A percentile compares a stretch with the other conserved stretches of the same genome.
These are phyloP conservation scores for Rauvolfia tetraphylla DNA, from an alignment of 257 asterid species.

Conservation along the genomic window DNA sequence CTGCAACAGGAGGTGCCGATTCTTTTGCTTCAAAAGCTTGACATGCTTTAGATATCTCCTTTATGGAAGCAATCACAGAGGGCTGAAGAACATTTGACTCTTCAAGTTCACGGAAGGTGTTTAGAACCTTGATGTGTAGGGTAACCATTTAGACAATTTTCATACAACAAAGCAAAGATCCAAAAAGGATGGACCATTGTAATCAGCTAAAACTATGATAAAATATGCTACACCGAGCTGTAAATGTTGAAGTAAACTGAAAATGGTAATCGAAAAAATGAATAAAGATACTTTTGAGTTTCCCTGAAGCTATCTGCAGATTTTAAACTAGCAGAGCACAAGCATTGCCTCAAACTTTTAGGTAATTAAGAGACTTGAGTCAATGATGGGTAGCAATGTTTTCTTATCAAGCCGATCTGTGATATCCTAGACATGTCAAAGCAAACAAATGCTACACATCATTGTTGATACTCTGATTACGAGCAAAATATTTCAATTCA, in stretches of 20 bases:
- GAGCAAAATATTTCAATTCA: background rate
- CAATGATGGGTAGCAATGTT: background rate
- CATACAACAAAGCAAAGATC: background rate
- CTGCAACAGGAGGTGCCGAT: slow-evolving; percentile 86
- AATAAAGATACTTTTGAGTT: background rate
- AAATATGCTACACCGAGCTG: background rate
- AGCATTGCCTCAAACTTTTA: background rate
- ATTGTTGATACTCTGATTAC: background rate
- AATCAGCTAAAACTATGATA: background rate
- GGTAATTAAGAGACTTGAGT: background rate
- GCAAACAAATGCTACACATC: background rate
- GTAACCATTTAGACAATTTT: slow-evolving; percentile 1
- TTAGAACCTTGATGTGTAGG: slow-evolving; percentile 56
- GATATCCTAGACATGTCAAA: background rate
- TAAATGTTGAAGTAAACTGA: background rate
- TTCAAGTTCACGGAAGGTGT: slow-evolving; percentile 75
- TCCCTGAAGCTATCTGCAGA: background rate
- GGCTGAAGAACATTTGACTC: slow-evolving; percentile 81
- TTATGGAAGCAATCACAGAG: slow-evolving; percentile 70
- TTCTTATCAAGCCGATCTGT: background rate
- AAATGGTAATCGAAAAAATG: background rate
- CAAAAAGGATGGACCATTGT: background rate
- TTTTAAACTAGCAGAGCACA: background rate
- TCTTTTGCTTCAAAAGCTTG: slow-evolving; percentile 86
- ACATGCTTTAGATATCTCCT: slow-evolving; percentile 73